Evolutionary conservation across 148 eudicot genomes (phyloP).

Genomic region (Diospyros lotus): DNA sequence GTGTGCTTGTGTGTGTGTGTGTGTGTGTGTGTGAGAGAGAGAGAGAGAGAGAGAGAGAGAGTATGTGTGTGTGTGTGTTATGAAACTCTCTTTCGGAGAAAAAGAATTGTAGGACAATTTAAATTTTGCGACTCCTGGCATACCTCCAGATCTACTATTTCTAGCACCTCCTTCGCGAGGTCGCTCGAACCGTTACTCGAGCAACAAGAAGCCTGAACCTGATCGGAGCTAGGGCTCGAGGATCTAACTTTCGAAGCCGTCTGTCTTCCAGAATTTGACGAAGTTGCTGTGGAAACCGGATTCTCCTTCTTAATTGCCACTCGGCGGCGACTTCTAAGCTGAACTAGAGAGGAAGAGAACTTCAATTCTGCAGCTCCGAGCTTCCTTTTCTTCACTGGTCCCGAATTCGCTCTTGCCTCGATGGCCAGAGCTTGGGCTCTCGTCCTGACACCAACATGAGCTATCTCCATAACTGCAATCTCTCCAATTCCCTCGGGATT

Average conservation of each 20-base stretch:
- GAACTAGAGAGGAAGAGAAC: slow-evolving; percentile 19
- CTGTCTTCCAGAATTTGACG: neutral
- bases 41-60: no score
- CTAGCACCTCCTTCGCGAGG: slow-evolving; percentile 11
- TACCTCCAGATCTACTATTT: slow-evolving; percentile 49
- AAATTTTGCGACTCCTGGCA: neutral
- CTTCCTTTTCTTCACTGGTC: slow-evolving; percentile 25
- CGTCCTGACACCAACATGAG: slow-evolving; percentile 27
- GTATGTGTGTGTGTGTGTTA: neutral
- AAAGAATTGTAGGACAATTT: neutral
- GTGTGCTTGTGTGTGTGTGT: no score
- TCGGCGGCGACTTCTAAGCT: slow-evolving; percentile 30
- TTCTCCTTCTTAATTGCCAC: neutral
- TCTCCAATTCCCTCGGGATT: slow-evolving; percentile 26
- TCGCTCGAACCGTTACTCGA: slow-evolving; percentile 32
- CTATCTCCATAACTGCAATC: slow-evolving; percentile 24
- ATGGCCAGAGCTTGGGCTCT: slow-evolving; percentile 27
- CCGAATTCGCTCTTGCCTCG: slow-evolving; percentile 7
- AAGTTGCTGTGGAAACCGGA: neutral
- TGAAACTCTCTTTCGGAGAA: neutral
- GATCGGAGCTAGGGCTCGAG: slow-evolving; percentile 14
- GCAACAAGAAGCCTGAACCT: slow-evolving; percentile 24
- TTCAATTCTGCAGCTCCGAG: slow-evolving; percentile 18
- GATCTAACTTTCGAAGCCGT: slow-evolving; percentile 5
- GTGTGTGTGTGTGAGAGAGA: no score